These are phyloP conservation scores for Phytophthora sojae DNA, from an alignment of 352 stramenopile genomes.

Conservation along the genomic window DNA sequence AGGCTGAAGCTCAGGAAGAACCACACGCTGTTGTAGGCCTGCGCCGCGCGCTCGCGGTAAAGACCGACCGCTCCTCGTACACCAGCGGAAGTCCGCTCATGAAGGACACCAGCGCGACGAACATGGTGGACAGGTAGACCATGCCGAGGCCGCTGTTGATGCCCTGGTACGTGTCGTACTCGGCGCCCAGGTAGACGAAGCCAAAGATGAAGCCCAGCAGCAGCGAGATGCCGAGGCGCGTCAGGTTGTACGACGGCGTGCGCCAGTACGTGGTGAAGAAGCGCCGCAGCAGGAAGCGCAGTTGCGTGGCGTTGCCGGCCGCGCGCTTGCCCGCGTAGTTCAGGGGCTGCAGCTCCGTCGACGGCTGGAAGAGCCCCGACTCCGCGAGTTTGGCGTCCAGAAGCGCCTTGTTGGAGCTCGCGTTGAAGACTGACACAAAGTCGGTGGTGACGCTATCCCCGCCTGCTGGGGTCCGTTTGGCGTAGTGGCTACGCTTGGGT, in stretches of 20 bases:
- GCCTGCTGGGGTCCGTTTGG: neutral
- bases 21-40: conserved; percentile 8
- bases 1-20: conserved; percentile 7
- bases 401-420: neutral
- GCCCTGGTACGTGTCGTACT: conserved; percentile 22
- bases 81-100: conserved; percentile 1
- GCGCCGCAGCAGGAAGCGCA: conserved; percentile 1
- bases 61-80: neutral
- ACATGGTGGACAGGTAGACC: conserved; percentile 3
- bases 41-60: conserved; percentile 3
- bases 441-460: neutral
- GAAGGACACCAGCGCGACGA: neutral
- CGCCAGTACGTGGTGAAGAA: conserved; percentile 66
- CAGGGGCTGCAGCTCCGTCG: neutral
- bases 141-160: conserved; percentile 39
- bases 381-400: neutral
- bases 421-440: conserved; percentile 2
- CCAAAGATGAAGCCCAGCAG: conserved; percentile 33
- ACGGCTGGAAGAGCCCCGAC: neutral
- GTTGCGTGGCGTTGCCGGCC: neutral
- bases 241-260: conserved; percentile 84
- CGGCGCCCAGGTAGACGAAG: conserved; percentile 30
- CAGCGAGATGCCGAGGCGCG: conserved; percentile 32
- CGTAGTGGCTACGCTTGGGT: neutral
- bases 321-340: neutral